These are phyloP conservation scores for Sinapis alba DNA, from an alignment of 441 rosid genomes.

Conservation along the genomic window DNA sequence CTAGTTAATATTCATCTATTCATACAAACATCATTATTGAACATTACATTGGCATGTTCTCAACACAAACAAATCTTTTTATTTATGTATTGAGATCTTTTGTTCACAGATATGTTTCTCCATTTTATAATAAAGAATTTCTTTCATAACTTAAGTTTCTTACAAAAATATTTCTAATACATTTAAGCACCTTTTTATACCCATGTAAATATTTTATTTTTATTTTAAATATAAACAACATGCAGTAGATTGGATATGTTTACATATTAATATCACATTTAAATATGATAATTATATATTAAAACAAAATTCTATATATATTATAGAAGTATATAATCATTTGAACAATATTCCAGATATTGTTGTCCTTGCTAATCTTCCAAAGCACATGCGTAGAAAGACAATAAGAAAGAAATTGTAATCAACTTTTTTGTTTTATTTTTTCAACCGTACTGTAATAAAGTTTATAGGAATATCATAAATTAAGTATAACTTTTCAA, in stretches of 20 bases:
- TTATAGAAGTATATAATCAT: not conserved
- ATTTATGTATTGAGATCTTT: constrained; percentile 4
- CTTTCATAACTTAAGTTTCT: not conserved
- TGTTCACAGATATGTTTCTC: not conserved
- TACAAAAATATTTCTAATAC: not conserved
- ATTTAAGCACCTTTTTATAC: not conserved
- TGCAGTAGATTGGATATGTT: not conserved
- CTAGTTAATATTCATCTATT: constrained; percentile 24
- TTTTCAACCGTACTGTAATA: not conserved
- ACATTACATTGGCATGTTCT: constrained; percentile 38
- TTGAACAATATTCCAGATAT: constrained; percentile 19
- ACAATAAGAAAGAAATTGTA: not conserved
- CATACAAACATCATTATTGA: constrained; percentile 20
- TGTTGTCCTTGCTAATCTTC: constrained; percentile 26
- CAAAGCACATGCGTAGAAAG: constrained; percentile 23
- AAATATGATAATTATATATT: not conserved
- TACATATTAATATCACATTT: not conserved
- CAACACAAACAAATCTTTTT: not conserved
- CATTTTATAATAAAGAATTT: not conserved
- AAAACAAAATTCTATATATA: not conserved
- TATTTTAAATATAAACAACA: not conserved
- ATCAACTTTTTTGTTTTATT: not conserved
- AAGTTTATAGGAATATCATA: no score
- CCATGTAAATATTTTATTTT: not conserved
- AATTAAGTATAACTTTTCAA: no score